A percentile compares a stretch with the other conserved stretches of the same genome.
Evolutionary conservation across 2,329 filamentous ascomycete species (phyloP).

Genomic region (Metarhizium guizhouense): DNA sequence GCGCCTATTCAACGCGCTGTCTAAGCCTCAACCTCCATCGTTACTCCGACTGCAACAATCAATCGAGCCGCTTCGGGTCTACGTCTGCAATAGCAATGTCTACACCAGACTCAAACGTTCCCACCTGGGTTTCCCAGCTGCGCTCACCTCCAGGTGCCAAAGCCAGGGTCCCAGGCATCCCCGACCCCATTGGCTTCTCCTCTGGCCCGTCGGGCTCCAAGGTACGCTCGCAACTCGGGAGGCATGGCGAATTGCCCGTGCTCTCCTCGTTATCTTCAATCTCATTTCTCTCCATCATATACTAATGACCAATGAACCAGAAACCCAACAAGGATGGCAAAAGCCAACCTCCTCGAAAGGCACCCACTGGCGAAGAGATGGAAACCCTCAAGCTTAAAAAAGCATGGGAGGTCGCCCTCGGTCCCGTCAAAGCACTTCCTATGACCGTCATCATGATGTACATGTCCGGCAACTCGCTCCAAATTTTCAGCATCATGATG

Average conservation of each 20-base stretch:
- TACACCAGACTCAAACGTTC: constrained; percentile 32
- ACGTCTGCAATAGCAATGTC: constrained; percentile 11
- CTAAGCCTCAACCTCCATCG: neutral
- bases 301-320: constrained; percentile 16
- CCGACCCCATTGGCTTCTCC: constrained; percentile 80
- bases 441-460: constrained; percentile 99
- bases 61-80: neutral
- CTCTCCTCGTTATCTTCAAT: neutral
- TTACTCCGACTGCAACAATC: neutral
- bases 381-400: constrained; percentile 97
- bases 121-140: constrained; percentile 78
- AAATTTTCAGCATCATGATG: constrained; percentile 99
- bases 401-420: constrained; percentile 94
- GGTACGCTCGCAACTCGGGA: constrained; percentile 28
- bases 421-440: constrained; percentile 84
- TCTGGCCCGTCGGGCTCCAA: constrained; percentile 48
- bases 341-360: constrained; percentile 43
- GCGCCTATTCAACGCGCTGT: neutral
- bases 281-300: neutral
- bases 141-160: constrained; percentile 58
- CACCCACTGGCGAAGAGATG: constrained; percentile 74
- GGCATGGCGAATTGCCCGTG: neutral
- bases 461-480: constrained; percentile 96
- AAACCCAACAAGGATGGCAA: constrained; percentile 44
- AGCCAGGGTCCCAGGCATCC: constrained; percentile 57